Conservation (phyloP, 805 yeast genomes). For the Candida boleticola region DNA sequence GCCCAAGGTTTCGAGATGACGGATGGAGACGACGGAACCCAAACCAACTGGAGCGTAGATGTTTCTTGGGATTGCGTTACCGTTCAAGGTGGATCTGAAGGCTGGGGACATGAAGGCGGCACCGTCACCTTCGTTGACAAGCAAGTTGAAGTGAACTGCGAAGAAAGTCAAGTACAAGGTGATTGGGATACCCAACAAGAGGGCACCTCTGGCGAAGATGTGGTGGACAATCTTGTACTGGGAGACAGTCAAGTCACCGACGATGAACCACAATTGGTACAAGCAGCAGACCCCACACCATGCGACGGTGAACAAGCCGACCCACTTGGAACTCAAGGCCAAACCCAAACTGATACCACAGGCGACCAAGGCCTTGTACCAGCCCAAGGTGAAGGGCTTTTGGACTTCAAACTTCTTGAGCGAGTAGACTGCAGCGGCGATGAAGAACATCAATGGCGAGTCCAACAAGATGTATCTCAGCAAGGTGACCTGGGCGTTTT, state of each 20-base stretch:
- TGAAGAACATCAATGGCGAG: slow-evolving; percentile 73
- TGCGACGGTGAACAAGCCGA: slow-evolving; percentile 75
- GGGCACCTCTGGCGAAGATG: slow-evolving; percentile 47
- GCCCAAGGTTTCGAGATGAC: slow-evolving; percentile 70
- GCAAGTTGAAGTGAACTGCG: slow-evolving; percentile 58
- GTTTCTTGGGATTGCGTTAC: slow-evolving; percentile 56
- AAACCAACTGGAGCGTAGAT: slow-evolving; percentile 70
- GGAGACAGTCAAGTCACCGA: slow-evolving; percentile 66
- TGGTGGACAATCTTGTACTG: slow-evolving; percentile 44
- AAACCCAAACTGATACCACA: slow-evolving; percentile 71
- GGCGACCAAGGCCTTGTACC: slow-evolving; percentile 61
- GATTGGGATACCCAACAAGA: slow-evolving; percentile 59
- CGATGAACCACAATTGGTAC: slow-evolving; percentile 63
- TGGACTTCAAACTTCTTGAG: slow-evolving; percentile 65
- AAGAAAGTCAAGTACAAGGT: slow-evolving; percentile 57
- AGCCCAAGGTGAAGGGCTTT: slow-evolving; percentile 54
- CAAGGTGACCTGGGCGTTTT: slow-evolving; percentile 68
- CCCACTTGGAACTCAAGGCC: slow-evolving; percentile 79
- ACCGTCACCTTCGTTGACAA: slow-evolving; percentile 67
- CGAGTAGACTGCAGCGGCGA: slow-evolving; percentile 66
- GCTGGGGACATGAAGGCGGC: slow-evolving; percentile 70
- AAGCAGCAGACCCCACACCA: slow-evolving; percentile 69
- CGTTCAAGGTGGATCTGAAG: slow-evolving; percentile 62
- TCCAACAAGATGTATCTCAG: slow-evolving; percentile 74
- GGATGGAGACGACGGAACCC: slow-evolving; percentile 63